A percentile compares a stretch with the other conserved stretches of the same genome.
Evolutionary conservation across 768 basidiomycete genomes (phyloP).

Genomic region (Leccinum rimulosum): DNA sequence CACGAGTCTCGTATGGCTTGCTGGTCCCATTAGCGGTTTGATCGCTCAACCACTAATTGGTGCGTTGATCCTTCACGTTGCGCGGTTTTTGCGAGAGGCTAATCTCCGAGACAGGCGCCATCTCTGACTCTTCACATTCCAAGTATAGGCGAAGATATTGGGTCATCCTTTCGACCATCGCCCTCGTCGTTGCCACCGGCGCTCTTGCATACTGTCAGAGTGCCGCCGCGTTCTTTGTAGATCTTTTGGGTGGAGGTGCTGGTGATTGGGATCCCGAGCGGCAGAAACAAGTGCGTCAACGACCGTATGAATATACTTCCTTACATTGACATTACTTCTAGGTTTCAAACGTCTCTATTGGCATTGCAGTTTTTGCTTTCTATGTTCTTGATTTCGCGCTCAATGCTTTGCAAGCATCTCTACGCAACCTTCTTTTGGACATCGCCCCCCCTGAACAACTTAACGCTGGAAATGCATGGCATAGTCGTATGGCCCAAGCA

Average conservation of each 20-base stretch:
- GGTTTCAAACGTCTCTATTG: conserved; percentile 73
- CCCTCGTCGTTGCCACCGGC: conserved; percentile 75
- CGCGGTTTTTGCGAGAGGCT: background rate
- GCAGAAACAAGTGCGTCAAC: conserved; percentile 49
- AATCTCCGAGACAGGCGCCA: conserved; percentile 58
- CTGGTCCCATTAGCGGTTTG: conserved; percentile 92
- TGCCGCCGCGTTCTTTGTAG: conserved; percentile 71
- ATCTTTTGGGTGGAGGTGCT: conserved; percentile 67
- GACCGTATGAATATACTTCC: background rate
- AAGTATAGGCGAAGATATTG: conserved; percentile 90
- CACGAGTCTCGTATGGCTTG: conserved; percentile 93
- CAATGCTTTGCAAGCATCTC: conserved; percentile 90
- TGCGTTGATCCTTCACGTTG: conserved; percentile 26
- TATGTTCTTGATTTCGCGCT: conserved; percentile 97
- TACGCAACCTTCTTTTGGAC: conserved; percentile 92
- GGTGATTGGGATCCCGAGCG: conserved; percentile 88
- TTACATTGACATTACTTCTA: conserved; percentile 24
- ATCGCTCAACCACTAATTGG: conserved; percentile 98
- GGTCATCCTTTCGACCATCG: conserved; percentile 84
- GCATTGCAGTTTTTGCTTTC: conserved; percentile 84
- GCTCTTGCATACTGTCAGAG: conserved; percentile 80
- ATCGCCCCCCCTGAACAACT: conserved; percentile 86
- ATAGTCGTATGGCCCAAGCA: conserved; percentile 93
- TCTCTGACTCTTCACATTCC: conserved; percentile 92
- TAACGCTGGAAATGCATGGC: conserved; percentile 96